Evolutionary conservation across 305 asterid species (phyloP).

Genomic region (Rubia tinctorum): DNA sequence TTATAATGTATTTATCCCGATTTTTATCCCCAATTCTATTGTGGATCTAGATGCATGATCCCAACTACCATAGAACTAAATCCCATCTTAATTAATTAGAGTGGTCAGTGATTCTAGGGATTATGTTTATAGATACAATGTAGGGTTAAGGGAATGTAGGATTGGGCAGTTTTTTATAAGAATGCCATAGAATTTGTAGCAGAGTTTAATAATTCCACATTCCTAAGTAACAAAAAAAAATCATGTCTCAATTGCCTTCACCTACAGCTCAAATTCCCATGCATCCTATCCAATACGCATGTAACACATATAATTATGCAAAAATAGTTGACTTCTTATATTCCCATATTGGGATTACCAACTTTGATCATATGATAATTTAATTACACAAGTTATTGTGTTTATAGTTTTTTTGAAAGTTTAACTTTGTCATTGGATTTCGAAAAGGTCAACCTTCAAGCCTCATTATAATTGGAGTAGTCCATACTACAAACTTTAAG

Average conservation of each 20-base stretch:
- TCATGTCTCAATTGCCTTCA: slow-evolving; percentile 13
- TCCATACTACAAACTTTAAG: no score
- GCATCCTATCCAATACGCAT: not conserved
- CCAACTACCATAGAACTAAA: not conserved
- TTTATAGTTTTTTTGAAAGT: not conserved
- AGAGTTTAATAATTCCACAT: not conserved
- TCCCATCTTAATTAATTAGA: not conserved
- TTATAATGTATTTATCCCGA: no score
- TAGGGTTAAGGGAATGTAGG: not conserved
- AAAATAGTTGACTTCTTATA: not conserved
- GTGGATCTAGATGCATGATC: not conserved
- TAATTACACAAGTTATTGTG: not conserved
- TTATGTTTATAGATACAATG: not conserved
- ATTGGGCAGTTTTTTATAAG: not conserved
- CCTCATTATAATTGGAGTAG: no score
- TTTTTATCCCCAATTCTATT: not conserved
- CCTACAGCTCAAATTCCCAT: slow-evolving; percentile 10
- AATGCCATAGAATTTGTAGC: not conserved
- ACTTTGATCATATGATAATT: not conserved
- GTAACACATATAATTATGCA: not conserved
- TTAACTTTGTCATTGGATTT: not conserved
- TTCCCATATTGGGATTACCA: not conserved
- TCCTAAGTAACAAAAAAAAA: not conserved
- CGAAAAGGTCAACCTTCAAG: not conserved
- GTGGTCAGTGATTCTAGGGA: not conserved